Base-by-base conservation (phyloP, 805 yeast species). In the Schwanniomyces occidentalis region DNA sequence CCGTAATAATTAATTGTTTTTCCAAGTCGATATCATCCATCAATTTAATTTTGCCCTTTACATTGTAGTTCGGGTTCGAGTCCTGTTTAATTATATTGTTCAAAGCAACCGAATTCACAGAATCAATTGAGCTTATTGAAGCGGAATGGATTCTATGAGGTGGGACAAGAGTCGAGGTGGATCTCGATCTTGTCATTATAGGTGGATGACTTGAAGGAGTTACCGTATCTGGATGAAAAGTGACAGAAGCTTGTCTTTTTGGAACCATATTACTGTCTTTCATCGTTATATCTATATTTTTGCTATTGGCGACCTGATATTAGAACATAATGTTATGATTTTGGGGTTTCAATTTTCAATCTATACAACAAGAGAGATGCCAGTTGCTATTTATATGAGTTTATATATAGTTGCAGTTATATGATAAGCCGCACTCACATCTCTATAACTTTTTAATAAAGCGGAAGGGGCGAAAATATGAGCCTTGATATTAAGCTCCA, bases 1-100 rank as follows among this genome's bases (percentile, higher is more conserved):
- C 70, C 16, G 63, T 58, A 9, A 53, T 40, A 16, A 60, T 62
- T 24, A 63, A 37, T 45, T 63, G 70, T 27, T 61, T 58, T 36
- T 65, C 71, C 38, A 65, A 48, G 30, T 65, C 71, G 2, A 54
- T 45, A 14, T 57, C 57, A 35, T 60, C 63, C 40, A 46, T 40
- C 16, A 56, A 38, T 32, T 47, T 51, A 21, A 56, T 44, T 38
- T 56, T 56, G 15, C 54, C 54, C 34, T 43, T 52, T n/a, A n/a
- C n/a, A n/a, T 19, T 16, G 9, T 14, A 28, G 10, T 16, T 16
- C 2, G 26, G 30, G n/a, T n/a, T 18, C 5, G 16, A 26, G 17
- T 44, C 50, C 29, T 45, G 48, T 29, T 33, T 24, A 26, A 44
- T 35, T 18, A 45, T 27, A 24, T 24, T 40, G 29, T 25, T 26